Evolutionary conservation across 352 stramenopile genomes (phyloP), one percentile per base, ranked within the genome.

Genomic region (Thraustotheca clavata): DNA sequence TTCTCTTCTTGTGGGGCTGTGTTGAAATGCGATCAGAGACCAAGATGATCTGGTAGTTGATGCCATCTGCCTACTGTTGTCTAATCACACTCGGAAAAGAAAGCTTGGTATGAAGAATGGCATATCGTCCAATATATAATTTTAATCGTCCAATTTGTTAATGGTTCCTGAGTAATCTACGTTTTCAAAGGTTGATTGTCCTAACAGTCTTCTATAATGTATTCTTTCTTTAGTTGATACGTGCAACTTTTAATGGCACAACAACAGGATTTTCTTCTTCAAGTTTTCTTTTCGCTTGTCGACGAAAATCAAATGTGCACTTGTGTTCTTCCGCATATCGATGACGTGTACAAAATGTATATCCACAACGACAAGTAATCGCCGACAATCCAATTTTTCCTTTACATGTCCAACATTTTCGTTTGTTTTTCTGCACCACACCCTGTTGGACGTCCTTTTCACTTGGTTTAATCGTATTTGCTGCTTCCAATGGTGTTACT

Each of bases 301-400:
- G 76, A 67, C 91, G 93, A 60, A 95, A 96, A 72, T 96, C 88
- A 65, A 94, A 96, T 0, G 71, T 69, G 70, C 87, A 96, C 33
- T 76, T 73, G 80, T 96, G 89, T 62, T 95, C 76, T 47, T 97
- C 88, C 0, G 87, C 86, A 59, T 96, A 96, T 2, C 88, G 84
- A 67, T 97, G 89, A 57, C 86, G 85, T 57, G 78, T 80, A 67
- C 89, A 97, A 71, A 95, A 97, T 40, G 87, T 90, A 69, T 87
- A 96, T 52, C 88, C 86, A 74, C 89, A 97, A 26, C 83, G 81
- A 63, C 89, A 97, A 32, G 76, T 88, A 36, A 96, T 79, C 0
- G 87, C 89, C 0, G 87, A 85, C n/a, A 96, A 69, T 0, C 80
- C 82, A 5, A 96, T 78, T 70, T 96, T 96, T 48, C 79, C 76